Base-by-base conservation (phyloP, 2,329 filamentous ascomycete genomes). In the Fusarium nygamai region DNA sequence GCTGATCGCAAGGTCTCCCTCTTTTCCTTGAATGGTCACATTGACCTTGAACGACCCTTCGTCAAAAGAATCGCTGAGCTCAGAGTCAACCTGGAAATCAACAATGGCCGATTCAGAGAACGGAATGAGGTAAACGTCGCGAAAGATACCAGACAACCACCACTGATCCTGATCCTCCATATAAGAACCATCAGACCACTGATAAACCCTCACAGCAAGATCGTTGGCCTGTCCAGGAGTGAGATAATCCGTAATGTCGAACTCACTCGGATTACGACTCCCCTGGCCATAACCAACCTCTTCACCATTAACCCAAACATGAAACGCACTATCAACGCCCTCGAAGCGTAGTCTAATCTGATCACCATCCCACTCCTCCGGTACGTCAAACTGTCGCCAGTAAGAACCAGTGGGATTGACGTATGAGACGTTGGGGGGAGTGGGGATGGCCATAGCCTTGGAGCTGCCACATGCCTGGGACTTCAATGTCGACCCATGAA, bases 141-240 rank as follows among this genome's bases (percentile, higher is more conserved):
- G 86, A 76, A 94, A 94, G 68, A 93, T 94, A 1, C 73, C 70
- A 17, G 70, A 73, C 0, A 92, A 81, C 88, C 90, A 91, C 91
- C 92, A 93, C 80, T 93, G 90, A 76, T 93, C 91, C 71, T 88
- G 91, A 69, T 93, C 92, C 77, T 94, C 92, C 39, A 94, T 89
- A 71, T 94, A 94, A 27, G 88, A 91, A 6, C 92, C 92, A 77
- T 94, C 91, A 39, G 90, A 93, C 75, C 89, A 90, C 79, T 94
- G 92, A 71, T 94, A 94, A 0, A 94, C 92, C 58, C 90, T 87
- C 1, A 94, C 91, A 6, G 88, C 88, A 6, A 94, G 80, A 4
- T 83, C 84, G 70, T 93, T 94, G 51, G 85, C 81, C 2, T 81
- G 80, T 3, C 82, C 78, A 6, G 81, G 46, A 3, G 82, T 79